These are phyloP conservation scores for Barnettozyma wickerhamii DNA, from an alignment of 805 yeast genomes.

Conservation along the genomic window DNA sequence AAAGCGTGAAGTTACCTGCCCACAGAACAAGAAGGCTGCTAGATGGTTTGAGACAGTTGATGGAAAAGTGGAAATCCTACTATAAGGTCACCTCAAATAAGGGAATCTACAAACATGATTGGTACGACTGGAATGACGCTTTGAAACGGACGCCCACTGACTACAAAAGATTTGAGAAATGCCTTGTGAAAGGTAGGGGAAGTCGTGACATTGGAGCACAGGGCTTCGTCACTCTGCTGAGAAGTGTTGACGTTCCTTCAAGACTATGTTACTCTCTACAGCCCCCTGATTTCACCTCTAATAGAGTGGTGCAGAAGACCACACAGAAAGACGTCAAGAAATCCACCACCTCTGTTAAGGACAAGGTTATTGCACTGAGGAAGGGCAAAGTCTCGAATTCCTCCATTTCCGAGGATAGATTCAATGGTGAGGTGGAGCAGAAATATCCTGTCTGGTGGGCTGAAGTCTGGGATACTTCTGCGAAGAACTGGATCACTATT, in stretches of 20 bases:
- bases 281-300: slow-evolving; percentile 75
- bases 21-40: slow-evolving; percentile 59
- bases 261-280: slow-evolving; percentile 81
- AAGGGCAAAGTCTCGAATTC: slow-evolving; percentile 12
- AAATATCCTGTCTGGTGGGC: slow-evolving; percentile 82
- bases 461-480: slow-evolving; percentile 83
- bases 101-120: slow-evolving; percentile 35
- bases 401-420: slow-evolving; percentile 9
- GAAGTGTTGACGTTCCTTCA: slow-evolving; percentile 68
- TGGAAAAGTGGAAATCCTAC: slow-evolving; percentile 55
- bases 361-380: slow-evolving; percentile 19
- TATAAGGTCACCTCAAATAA: slow-evolving; percentile 43
- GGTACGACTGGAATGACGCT: slow-evolving; percentile 38
- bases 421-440: slow-evolving; percentile 23
- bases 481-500: slow-evolving; percentile 74
- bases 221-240: slow-evolving; percentile 73
- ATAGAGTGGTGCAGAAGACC: slow-evolving; percentile 13
- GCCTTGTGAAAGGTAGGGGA: slow-evolving; percentile 50
- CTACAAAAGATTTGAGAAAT: slow-evolving; percentile 39
- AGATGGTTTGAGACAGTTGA: slow-evolving; percentile 68
- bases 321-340: neutral
- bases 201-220: slow-evolving; percentile 78
- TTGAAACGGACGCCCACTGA: slow-evolving; percentile 17
- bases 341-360: slow-evolving; percentile 8
- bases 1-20: slow-evolving; percentile 32